phyloP scores from a whole-genome alignment of 2,329 filamentous ascomycete genomes.

The Fusarium aywerte region DNA sequence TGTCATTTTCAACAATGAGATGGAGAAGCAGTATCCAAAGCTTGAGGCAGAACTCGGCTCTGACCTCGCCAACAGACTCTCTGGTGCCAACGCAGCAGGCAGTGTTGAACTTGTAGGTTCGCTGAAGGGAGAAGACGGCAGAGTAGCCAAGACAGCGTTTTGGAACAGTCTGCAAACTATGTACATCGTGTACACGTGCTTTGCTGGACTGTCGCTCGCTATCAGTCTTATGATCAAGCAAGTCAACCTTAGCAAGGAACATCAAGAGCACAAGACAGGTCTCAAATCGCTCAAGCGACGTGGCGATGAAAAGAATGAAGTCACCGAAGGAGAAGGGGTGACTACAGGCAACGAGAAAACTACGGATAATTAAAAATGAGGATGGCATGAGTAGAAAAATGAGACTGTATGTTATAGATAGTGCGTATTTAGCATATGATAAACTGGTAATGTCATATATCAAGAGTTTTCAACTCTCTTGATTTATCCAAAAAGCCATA shows the following conservation, averaged over 20 bases:
- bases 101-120: constrained; percentile 67
- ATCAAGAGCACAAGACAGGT: constrained; percentile 69
- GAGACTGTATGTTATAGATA: background rate
- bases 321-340: constrained; percentile 4
- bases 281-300: constrained; percentile 56
- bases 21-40: constrained; percentile 64
- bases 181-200: constrained; percentile 67
- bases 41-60: constrained; percentile 63
- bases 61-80: constrained; percentile 62
- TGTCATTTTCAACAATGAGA: constrained; percentile 82
- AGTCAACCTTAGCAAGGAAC: constrained; percentile 63
- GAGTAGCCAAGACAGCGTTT: constrained; percentile 59
- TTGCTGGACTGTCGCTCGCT: constrained; percentile 60
- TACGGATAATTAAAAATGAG: constrained; percentile 22
- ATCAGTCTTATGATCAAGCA: constrained; percentile 61
- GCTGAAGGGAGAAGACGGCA: constrained; percentile 59
- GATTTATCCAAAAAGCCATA: background rate
- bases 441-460: background rate
- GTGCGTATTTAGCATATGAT: background rate
- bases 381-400: background rate
- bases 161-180: constrained; percentile 63
- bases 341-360: constrained; percentile 20
- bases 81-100: constrained; percentile 69
- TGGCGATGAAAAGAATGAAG: constrained; percentile 38
- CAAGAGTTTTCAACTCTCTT: background rate